These are phyloP conservation scores for Gynandropsis gynandra DNA, from an alignment of 345 rosid species.

Conservation along the genomic window DNA sequence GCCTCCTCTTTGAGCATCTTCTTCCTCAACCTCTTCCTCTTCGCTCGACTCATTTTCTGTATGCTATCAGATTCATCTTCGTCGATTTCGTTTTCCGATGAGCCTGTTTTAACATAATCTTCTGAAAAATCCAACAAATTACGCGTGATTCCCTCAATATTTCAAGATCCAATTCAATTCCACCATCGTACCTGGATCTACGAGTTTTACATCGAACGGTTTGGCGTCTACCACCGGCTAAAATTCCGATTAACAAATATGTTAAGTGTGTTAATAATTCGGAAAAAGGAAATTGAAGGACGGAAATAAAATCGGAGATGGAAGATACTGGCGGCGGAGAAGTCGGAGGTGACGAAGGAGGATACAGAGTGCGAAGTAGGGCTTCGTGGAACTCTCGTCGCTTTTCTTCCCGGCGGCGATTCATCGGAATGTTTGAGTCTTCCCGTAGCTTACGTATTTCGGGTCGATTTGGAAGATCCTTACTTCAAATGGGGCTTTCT, in stretches of 20 bases:
- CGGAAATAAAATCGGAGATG: too few species aligned
- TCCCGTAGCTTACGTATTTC: too few species aligned
- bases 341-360: slow-evolving; percentile 41
- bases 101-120: slow-evolving; percentile 25
- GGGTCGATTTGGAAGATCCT: too few species aligned
- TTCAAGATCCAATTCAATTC: too few species aligned
- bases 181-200: slow-evolving; percentile 44
- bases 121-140: slow-evolving; percentile 27
- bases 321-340: too few species aligned
- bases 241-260: background rate
- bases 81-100: slow-evolving; percentile 21
- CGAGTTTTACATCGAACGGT: slow-evolving; percentile 29
- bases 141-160: background rate
- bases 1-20: slow-evolving; percentile 59
- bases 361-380: slow-evolving; percentile 52
- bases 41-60: slow-evolving; percentile 52
- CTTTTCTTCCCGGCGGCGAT: slow-evolving; percentile 55
- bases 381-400: slow-evolving; percentile 60
- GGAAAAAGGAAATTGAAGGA: background rate
- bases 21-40: slow-evolving; percentile 69
- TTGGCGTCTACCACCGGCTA: slow-evolving; percentile 25
- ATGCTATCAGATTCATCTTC: background rate
- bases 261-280: background rate
- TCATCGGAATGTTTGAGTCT: slow-evolving; percentile 15
- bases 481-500: slow-evolving; percentile 5